Evolutionary conservation across 768 basidiomycete genomes (phyloP), one percentile per base, ranked within the genome.

Genomic region (Lentinula sp.): DNA sequence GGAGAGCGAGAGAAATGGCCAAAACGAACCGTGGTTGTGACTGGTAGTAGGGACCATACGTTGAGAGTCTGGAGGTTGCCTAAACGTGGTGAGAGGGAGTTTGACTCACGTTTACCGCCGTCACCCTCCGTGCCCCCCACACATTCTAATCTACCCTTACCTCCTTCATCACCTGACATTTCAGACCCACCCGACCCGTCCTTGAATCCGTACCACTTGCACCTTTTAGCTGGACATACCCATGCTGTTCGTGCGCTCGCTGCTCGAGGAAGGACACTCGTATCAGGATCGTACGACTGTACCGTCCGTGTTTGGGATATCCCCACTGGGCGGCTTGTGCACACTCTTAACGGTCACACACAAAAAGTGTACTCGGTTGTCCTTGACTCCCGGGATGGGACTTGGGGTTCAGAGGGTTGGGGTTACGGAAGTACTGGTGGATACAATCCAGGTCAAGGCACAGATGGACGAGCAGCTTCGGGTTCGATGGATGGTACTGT

Each of bases 401-500:
- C 53, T 5, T 54, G 53, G 53, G 53, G 53, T 34, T 37, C 34
- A 21, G 53, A 54, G 39, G 53, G 53, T 10, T 54, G 53, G 53
- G 53, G 53, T 16, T 54, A 37, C 21, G 53, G 53, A 13, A 39
- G n/a, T 39, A 23, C 32, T 3, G 37, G 35, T 54, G 51, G n/a
- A 34, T 52, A 52, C 32, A n/a, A 2, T 10, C 39, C 37, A 21
- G 53, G 34, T 34, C 46, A n/a, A 48, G 53, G 53, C 10, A 21
- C 58, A 15, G 90, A 95, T 18, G 86, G 93, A 58, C 91, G 95
- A 70, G 93, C 93, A 31, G 95, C 93, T 65, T 98, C 97, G 2
- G 96, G 96, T 7, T 98, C 95, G 4, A 96, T 98, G 95, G 96
- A 98, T 72, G 91, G 93, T 50, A 95, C 93, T 1, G 95, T 98